Conservation (phyloP, 495 filamentous ascomycete species). For the Penicillium ochrochloron region DNA sequence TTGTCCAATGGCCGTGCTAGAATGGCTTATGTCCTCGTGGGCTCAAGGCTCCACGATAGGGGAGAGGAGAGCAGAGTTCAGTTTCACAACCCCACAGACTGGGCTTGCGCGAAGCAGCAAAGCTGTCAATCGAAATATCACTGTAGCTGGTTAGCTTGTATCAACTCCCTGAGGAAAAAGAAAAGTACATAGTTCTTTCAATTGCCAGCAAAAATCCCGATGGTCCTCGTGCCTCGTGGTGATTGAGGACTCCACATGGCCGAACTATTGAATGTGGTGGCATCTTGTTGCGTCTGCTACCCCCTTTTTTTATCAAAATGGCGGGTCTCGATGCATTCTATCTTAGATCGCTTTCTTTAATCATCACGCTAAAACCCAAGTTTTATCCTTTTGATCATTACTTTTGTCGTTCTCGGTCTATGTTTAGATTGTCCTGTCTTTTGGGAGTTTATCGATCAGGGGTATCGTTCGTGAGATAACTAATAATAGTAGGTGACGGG, state of each 20-base stretch:
- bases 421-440: conserved; percentile 8
- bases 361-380: not conserved
- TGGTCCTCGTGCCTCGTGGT: conserved; percentile 33
- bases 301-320: conserved; percentile 2
- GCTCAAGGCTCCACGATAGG: conserved; percentile 27
- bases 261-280: conserved; percentile 23
- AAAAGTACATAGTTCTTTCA: not conserved
- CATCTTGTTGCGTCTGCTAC: conserved; percentile 12
- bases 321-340: conserved; percentile 7
- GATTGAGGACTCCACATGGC: conserved; percentile 30
- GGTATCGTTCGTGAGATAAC: conserved; percentile 3
- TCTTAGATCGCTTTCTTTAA: not conserved
- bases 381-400: not conserved
- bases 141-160: not conserved
- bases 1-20: not conserved
- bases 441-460: not conserved
- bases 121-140: not conserved
- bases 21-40: not conserved
- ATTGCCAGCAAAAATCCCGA: not conserved
- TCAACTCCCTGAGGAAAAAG: not conserved
- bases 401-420: not conserved
- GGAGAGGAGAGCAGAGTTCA: conserved; percentile 7
- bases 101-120: not conserved
- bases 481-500: not conserved
- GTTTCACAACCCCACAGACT: not conserved